Conservation (phyloP, 108 stramenopile genomes). For the Nannochloropsis salina region DNA sequence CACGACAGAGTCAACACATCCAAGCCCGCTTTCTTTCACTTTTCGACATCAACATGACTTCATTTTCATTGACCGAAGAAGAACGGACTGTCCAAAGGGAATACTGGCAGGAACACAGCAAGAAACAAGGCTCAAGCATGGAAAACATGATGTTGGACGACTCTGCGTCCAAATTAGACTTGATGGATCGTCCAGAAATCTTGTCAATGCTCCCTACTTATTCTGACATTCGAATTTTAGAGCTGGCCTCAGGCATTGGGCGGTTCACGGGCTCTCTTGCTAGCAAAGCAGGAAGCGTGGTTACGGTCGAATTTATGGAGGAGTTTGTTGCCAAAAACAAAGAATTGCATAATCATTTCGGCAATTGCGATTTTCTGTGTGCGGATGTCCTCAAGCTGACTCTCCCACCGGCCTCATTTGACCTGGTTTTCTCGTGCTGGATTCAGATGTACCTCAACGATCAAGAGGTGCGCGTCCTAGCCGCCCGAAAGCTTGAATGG, state of each 20-base stretch:
- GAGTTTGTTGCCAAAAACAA: not conserved
- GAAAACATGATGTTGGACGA: constrained; percentile 15
- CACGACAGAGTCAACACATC: too few relatives aligned
- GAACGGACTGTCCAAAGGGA: not conserved
- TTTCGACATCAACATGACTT: not conserved
- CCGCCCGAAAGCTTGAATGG: not conserved
- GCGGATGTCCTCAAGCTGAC: not conserved
- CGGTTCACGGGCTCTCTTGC: constrained; percentile 12
- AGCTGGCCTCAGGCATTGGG: constrained; percentile 19
- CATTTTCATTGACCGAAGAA: not conserved
- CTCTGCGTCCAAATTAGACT: not conserved
- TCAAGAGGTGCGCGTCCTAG: not conserved
- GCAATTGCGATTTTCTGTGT: not conserved
- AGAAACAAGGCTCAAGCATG: constrained; percentile 8
- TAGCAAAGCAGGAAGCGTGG: constrained; percentile 4
- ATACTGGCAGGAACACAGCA: constrained; percentile 8
- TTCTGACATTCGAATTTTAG: not conserved
- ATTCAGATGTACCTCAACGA: constrained; percentile 18
- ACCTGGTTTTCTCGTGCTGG: not conserved
- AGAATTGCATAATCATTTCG: not conserved
- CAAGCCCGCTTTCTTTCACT: too few relatives aligned
- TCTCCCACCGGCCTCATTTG: not conserved
- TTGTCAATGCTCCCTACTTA: not conserved
- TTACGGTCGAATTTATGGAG: not conserved
- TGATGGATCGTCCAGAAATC: constrained; percentile 14